phyloP scores from a whole-genome alignment of 495 filamentous ascomycete genomes.

The Penicillium parvum region DNA sequence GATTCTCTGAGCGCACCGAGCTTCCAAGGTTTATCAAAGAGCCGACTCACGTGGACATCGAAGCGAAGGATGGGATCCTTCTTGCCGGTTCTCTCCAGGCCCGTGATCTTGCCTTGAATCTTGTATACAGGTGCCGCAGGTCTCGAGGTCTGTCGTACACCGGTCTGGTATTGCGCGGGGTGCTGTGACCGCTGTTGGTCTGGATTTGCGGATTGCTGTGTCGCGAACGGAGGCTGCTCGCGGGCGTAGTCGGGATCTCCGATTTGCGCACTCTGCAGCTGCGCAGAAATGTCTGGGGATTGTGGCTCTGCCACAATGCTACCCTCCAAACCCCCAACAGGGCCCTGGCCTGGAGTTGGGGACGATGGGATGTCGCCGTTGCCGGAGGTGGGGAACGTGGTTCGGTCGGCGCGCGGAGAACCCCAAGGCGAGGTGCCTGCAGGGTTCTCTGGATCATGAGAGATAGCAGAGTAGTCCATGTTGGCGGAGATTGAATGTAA shows the following conservation, averaged over 20 bases:
- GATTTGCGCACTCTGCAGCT: conserved; percentile 40
- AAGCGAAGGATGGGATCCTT: conserved; percentile 95
- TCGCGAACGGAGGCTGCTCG: conserved; percentile 30
- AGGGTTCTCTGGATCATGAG: conserved; percentile 68
- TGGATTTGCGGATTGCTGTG: conserved; percentile 35
- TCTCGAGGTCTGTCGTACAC: conserved; percentile 36
- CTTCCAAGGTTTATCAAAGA: neutral
- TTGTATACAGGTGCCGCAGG: conserved; percentile 65
- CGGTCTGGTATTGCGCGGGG: conserved; percentile 47
- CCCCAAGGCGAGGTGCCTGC: conserved; percentile 74
- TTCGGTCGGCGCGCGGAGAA: conserved; percentile 61
- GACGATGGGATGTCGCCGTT: conserved; percentile 53
- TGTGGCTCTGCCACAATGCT: conserved; percentile 14
- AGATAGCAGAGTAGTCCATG: conserved; percentile 84
- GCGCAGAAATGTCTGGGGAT: conserved; percentile 41
- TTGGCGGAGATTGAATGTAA: conserved; percentile 15
- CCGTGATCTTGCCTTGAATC: conserved; percentile 89
- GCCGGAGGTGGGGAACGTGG: conserved; percentile 47
- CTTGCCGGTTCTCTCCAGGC: conserved; percentile 83
- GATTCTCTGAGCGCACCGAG: neutral
- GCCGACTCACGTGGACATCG: conserved; percentile 80
- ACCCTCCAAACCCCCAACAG: conserved; percentile 37
- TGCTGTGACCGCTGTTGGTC: conserved; percentile 48
- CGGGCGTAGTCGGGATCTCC: conserved; percentile 35
- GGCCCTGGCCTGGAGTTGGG: conserved; percentile 41